Evolutionary conservation across 208 protist genomes (phyloP).

Genomic region (Naegleria lovaniensis): DNA sequence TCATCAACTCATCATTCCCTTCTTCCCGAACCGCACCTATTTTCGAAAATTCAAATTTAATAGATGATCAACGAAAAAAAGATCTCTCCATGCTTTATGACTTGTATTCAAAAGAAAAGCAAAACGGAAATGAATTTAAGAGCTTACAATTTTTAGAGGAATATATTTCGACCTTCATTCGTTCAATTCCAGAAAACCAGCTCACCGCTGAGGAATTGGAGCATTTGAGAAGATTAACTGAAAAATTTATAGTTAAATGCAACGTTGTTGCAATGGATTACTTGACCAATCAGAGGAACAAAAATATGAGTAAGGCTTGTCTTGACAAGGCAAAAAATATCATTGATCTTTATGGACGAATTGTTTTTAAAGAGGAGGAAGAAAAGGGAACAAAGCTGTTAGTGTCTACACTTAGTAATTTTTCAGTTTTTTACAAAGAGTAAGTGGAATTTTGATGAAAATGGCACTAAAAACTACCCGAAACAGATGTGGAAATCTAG

Average conservation of each 20-base stretch:
- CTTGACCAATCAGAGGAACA: background rate
- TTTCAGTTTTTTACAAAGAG: slow-evolving; percentile 1
- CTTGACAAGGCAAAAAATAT: background rate
- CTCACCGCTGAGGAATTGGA: background rate
- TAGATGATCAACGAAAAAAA: background rate
- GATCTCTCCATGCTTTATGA: background rate
- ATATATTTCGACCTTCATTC: background rate
- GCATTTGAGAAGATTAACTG: background rate
- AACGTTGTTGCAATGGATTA: background rate
- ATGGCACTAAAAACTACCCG: too few relatives aligned
- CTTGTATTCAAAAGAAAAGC: background rate
- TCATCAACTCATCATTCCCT: too few relatives aligned
- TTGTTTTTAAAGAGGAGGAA: background rate
- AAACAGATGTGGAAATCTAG: background rate
- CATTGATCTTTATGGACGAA: background rate
- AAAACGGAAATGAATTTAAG: background rate
- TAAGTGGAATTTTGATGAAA: too few relatives aligned
- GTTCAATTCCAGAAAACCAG: background rate
- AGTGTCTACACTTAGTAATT: background rate
- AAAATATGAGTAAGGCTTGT: background rate
- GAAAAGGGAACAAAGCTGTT: background rate
- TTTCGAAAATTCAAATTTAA: too few relatives aligned
- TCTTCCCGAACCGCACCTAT: too few relatives aligned
- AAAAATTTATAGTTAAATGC: background rate
- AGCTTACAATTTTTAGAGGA: slow-evolving; percentile 9